Evolutionary conservation across 2,329 filamentous ascomycete genomes (phyloP), one percentile per base, ranked within the genome.

Genomic region (Penicillium brevicompactum): DNA sequence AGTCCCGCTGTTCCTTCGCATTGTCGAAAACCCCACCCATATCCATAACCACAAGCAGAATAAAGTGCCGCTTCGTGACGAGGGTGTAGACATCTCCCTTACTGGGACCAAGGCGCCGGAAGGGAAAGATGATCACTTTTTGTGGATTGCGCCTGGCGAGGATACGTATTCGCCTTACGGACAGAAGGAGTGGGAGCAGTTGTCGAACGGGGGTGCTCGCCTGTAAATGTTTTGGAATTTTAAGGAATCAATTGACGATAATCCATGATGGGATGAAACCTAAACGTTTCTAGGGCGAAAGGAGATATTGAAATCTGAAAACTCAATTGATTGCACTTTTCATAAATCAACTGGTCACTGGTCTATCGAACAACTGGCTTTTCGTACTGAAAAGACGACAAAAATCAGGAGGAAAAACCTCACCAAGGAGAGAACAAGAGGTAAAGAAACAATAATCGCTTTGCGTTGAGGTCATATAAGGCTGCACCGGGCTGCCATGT

Each of bases 11-110:
- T 92, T 92, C 74, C 65, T 92, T 41, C 79, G 89, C 1, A 72
- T 90, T 16, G 80, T 89, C 21, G 74, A 80, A 24, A 70, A 67
- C 11, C 55, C 71, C 4, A 65, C 64, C 8, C 74, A 76, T 54
- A 76, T 72, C 34, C 83, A 87, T 5, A 92, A 91, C 64, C 88
- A 91, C 70, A 92, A 92, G 75, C 89, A 91, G 73, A 90, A 91
- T 68, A 92, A 92, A 70, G 82, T 87, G 1, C 86, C 86, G 0
- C 74, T 91, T 44, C 80, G 87, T 64, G 82, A 83, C 44, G 86
- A 89, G 59, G 88, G 87, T 0, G 82, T 89, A 13, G 82, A 90
- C 68, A 81, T 84, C 4, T 68, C 68, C 5, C 78, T 77, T 54
- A 70, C 80, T 16, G 74, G 74, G 1, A 70, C 67, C 13, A 77